Conservation (phyloP, 805 yeast species). For the Candida insectorum region DNA sequence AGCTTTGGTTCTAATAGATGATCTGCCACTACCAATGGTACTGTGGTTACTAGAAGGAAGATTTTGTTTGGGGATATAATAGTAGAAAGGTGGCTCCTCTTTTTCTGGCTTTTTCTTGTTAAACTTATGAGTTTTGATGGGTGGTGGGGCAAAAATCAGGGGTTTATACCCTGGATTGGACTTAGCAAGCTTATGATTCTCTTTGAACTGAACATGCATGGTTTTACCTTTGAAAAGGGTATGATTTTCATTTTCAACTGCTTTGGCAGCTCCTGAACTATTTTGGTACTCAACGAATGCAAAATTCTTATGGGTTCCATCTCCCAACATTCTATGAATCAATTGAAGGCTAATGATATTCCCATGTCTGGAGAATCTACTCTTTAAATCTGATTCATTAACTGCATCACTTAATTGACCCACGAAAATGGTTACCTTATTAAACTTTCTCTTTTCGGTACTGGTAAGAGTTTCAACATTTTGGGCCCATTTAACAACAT, state of each 20-base stretch:
- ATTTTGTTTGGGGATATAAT: too few species aligned
- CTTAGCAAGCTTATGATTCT: conserved; percentile 22
- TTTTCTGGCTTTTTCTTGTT: too few species aligned
- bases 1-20: too few species aligned
- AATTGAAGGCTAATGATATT: conserved; percentile 55
- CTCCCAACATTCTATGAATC: conserved; percentile 31
- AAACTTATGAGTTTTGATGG: too few species aligned
- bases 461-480: conserved; percentile 53
- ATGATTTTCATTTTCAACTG: conserved; percentile 83
- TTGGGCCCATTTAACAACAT: conserved; percentile 82
- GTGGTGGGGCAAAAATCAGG: conserved; percentile 68
- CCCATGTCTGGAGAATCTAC: conserved; percentile 69
- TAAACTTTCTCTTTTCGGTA: conserved; percentile 33
- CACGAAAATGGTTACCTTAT: conserved; percentile 70
- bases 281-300: conserved; percentile 68
- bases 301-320: conserved; percentile 39
- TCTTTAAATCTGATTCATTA: conserved; percentile 51
- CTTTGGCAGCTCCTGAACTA: conserved; percentile 78
- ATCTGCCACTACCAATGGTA: too few species aligned
- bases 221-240: conserved; percentile 68
- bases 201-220: conserved; percentile 83
- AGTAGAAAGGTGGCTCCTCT: conserved; percentile 2
- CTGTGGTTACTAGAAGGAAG: too few species aligned
- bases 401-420: conserved; percentile 64
- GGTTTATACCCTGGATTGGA: not conserved